These are phyloP conservation scores for Neurospora pannonica DNA, from an alignment of 495 filamentous ascomycete genomes.

Conservation along the genomic window DNA sequence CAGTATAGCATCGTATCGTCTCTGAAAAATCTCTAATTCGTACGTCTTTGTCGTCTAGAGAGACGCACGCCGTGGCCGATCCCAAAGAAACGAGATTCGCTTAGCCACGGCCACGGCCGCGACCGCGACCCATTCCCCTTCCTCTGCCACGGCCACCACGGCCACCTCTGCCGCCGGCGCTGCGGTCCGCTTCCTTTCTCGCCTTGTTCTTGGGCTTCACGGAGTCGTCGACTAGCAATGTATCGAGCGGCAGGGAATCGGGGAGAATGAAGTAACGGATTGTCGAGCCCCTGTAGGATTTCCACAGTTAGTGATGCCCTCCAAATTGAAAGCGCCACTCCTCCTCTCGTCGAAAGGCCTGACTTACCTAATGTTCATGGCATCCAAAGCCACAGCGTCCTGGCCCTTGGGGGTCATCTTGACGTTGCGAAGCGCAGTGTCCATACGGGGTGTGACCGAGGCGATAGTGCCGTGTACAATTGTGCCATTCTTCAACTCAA, in stretches of 20 bases:
- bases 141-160: conserved; percentile 56
- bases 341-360: background rate
- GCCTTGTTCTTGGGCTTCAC: conserved; percentile 99
- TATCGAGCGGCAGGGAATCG: conserved; percentile 88
- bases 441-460: conserved; percentile 93
- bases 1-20: background rate
- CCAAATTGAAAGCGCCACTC: background rate
- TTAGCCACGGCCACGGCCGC: conserved; percentile 15
- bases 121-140: conserved; percentile 10
- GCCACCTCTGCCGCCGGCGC: conserved; percentile 52
- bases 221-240: conserved; percentile 87
- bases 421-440: conserved; percentile 83
- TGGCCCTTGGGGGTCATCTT: conserved; percentile 88
- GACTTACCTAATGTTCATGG: conserved; percentile 63
- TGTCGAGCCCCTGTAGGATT: conserved; percentile 60
- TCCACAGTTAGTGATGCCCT: conserved; percentile 3
- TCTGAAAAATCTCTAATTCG: background rate
- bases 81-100: background rate
- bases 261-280: conserved; percentile 87
- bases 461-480: conserved; percentile 94
- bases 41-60: background rate
- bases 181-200: conserved; percentile 72
- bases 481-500: conserved; percentile 97
- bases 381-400: conserved; percentile 77
- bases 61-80: background rate